These are phyloP conservation scores for Sugiyamaella smithiae DNA, from an alignment of 805 yeast species.

Conservation along the genomic window DNA sequence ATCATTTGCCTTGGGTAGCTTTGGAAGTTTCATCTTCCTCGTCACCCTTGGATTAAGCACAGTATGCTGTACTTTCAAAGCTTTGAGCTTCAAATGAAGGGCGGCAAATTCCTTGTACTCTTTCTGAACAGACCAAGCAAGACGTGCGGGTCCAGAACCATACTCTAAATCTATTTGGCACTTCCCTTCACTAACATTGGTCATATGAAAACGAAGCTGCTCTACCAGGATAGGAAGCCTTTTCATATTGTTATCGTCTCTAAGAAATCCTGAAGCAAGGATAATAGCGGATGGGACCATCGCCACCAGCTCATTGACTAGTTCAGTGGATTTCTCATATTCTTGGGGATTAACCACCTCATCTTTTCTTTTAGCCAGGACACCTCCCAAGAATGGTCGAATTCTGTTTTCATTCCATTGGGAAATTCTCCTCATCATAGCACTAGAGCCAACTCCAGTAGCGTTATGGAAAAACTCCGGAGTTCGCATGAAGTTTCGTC, in stretches of 20 bases:
- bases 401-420: slow-evolving; percentile 17
- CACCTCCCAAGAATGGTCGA: not conserved
- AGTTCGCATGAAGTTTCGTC: slow-evolving; percentile 1
- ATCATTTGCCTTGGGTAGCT: slow-evolving; percentile 14
- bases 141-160: slow-evolving; percentile 76
- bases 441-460: slow-evolving; percentile 4
- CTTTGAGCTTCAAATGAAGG: slow-evolving; percentile 66
- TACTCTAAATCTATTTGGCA: slow-evolving; percentile 79
- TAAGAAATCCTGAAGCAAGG: slow-evolving; percentile 68
- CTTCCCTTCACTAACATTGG: slow-evolving; percentile 30
- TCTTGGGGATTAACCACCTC: slow-evolving; percentile 27
- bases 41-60: slow-evolving; percentile 27
- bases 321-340: slow-evolving; percentile 31
- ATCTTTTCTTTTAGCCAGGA: slow-evolving; percentile 13
- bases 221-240: slow-evolving; percentile 82
- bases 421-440: slow-evolving; percentile 18
- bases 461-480: slow-evolving; percentile 6
- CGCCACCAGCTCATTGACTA: slow-evolving; percentile 48
- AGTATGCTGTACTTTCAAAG: slow-evolving; percentile 45
- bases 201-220: slow-evolving; percentile 63
- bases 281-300: slow-evolving; percentile 41
- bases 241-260: slow-evolving; percentile 57
- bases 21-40: slow-evolving; percentile 40
- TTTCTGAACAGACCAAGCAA: slow-evolving; percentile 77
- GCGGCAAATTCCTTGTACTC: slow-evolving; percentile 68